phyloP scores from a whole-genome alignment of 495 filamentous ascomycete species.

The Sabuloglossum arenarium region DNA sequence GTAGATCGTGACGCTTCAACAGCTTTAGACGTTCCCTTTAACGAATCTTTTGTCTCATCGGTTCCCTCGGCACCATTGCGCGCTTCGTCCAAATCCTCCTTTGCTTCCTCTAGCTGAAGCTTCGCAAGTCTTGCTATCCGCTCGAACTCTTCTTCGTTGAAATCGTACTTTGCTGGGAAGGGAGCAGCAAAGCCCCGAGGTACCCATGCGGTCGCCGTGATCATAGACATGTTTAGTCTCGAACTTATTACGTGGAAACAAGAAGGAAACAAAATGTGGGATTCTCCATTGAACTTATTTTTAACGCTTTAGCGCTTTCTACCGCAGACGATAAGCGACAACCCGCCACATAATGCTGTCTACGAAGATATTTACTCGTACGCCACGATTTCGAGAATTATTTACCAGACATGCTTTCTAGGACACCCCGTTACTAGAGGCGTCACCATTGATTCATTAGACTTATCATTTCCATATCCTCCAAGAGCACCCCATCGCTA shows the following conservation, averaged over 20 bases:
- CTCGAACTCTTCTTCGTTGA: conserved; percentile 81
- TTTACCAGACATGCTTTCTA: no score
- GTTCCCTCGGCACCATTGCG: conserved; percentile 14
- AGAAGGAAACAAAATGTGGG: neutral
- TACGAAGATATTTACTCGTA: neutral
- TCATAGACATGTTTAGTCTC: conserved; percentile 95
- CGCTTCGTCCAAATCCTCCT: conserved; percentile 62
- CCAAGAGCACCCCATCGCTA: no score
- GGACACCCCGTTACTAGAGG: no score
- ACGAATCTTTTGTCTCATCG: conserved; percentile 7
- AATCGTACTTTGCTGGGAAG: conserved; percentile 74
- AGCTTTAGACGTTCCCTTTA: neutral
- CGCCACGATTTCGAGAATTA: no score
- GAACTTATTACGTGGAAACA: neutral
- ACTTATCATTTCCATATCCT: no score
- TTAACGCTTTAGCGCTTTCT: neutral
- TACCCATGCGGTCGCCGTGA: conserved; percentile 86
- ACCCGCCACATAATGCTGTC: neutral
- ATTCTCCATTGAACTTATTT: neutral
- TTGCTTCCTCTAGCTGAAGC: conserved; percentile 79
- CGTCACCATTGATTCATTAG: no score
- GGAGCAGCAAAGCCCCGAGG: conserved; percentile 81
- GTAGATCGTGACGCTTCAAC: neutral
- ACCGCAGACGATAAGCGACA: neutral
- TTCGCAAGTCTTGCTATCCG: conserved; percentile 79